Conservation (phyloP, 2,329 filamentous ascomycete species). For the Apiospora arundinis region DNA sequence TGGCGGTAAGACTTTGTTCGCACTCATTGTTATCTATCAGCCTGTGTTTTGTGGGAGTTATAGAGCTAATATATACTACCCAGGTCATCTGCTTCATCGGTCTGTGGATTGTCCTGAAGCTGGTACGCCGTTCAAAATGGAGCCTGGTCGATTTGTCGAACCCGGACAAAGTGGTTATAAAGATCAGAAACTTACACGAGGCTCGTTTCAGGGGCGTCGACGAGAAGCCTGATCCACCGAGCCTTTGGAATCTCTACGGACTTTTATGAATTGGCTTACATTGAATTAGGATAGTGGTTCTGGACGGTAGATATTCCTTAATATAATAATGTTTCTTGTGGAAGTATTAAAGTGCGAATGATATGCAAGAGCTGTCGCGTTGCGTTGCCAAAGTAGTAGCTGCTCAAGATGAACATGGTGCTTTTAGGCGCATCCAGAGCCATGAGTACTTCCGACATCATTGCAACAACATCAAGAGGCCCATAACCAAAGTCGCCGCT, state of each 20-base stretch:
- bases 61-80: neutral
- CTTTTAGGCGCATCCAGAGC: no score
- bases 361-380: no score
- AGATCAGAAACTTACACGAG: conserved; percentile 40
- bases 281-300: neutral
- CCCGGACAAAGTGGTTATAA: conserved; percentile 35
- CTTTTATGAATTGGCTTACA: neutral
- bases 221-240: neutral
- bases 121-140: conserved; percentile 36
- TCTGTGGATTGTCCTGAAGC: conserved; percentile 39
- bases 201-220: conserved; percentile 15
- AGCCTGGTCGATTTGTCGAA: conserved; percentile 41
- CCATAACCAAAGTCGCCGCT: no score
- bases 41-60: neutral
- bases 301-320: neutral
- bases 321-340: neutral
- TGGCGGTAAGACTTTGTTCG: conserved; percentile 40
- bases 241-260: conserved; percentile 1
- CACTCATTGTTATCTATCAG: neutral
- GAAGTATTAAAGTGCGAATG: no score
- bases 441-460: no score
- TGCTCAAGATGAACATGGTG: no score
- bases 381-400: no score
- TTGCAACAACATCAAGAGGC: no score
- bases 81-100: conserved; percentile 40